Evolutionary conservation across 805 yeast species (phyloP).

Genomic region (Yamadazyma phyllophila): DNA sequence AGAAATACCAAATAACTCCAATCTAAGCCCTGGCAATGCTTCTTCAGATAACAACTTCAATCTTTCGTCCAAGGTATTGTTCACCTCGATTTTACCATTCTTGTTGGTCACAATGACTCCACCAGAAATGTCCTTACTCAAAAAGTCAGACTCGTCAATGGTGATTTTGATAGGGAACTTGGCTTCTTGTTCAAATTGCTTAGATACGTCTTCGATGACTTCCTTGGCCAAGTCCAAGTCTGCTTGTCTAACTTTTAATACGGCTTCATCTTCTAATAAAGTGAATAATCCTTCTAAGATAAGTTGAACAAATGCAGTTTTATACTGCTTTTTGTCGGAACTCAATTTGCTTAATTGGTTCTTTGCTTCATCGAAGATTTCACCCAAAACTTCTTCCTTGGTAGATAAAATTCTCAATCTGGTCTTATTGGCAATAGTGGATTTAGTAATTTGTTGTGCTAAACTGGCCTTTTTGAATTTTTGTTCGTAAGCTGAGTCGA

Average conservation of each 20-base stretch:
- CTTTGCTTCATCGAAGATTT: slow-evolving; percentile 70
- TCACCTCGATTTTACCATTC: slow-evolving; percentile 79
- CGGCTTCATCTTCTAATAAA: slow-evolving; percentile 67
- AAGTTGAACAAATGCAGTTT: slow-evolving; percentile 67
- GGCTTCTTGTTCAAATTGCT: slow-evolving; percentile 61
- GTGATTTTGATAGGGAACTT: slow-evolving; percentile 54
- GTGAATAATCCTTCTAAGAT: slow-evolving; percentile 74
- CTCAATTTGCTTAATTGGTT: slow-evolving; percentile 57
- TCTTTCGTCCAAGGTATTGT: slow-evolving; percentile 95
- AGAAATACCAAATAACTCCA: slow-evolving; percentile 85
- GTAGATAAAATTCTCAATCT: slow-evolving; percentile 87
- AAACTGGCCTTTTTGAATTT: slow-evolving; percentile 88
- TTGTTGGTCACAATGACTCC: slow-evolving; percentile 76
- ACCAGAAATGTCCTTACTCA: slow-evolving; percentile 72
- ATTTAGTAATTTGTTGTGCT: slow-evolving; percentile 92
- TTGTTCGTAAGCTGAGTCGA: slow-evolving; percentile 75
- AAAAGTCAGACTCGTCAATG: slow-evolving; percentile 54
- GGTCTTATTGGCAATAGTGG: slow-evolving; percentile 93
- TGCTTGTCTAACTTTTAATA: slow-evolving; percentile 62
- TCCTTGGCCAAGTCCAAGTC: slow-evolving; percentile 62
- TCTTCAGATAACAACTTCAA: slow-evolving; percentile 75
- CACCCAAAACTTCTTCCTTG: slow-evolving; percentile 72
- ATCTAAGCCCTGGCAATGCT: slow-evolving; percentile 89
- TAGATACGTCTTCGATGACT: slow-evolving; percentile 59
- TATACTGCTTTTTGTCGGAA: slow-evolving; percentile 57